Base-by-base conservation (phyloP, 192 early-diverging fungal genomes). In the Coemansia sp. region DNA sequence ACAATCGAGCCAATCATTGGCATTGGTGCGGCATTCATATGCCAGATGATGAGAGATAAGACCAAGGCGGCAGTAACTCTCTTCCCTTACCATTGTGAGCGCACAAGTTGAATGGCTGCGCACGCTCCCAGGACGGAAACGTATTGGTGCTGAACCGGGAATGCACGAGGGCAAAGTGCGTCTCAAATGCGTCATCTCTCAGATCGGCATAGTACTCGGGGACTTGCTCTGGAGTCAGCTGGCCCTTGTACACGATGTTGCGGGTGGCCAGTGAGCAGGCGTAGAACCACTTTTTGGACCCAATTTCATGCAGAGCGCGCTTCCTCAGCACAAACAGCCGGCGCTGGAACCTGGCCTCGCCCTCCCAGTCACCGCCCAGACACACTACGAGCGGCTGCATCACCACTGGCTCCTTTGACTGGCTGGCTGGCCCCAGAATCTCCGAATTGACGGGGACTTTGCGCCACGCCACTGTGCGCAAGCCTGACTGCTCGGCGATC, bases 61-160 rank as follows among this genome's bases (percentile, higher is more conserved):
- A 60, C 35, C 42, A 22, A 21, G 34, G 9, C 1, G 10, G 19
- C 33, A 34, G 40, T 44, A 27, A 15, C 8, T n/a, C n/a, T n/a
- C n/a, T n/a, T n/a, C n/a, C n/a, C 74, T 68, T 71, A 93, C 95
- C 97, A 74, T 98, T 98, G 85, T 98, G 97, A 43, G 95, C 97
- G 63, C 90, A 91, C 93, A 91, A 93, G 72, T 93, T 83, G 91
- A 98, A 95, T 33, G 97, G 97, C 80, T 98, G 97, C 39, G 97
- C 95, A 64, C 97, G 88, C 80, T 98, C 97, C 97, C 97, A 98
- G 8, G 89, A 91, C 8, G 97, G 97, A 83, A 98, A 98, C 12
- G 97, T 98, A 82, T 98, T 98, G 32, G 97, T 98, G 35, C 94
- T 97, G 87, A 98, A 98, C 53, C 97, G 87, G 38, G 95, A 97